A percentile compares a stretch with the other conserved stretches of the same genome.
These are phyloP conservation scores for Dryadomyces quercus-mongolicae DNA, from an alignment of 2,329 filamentous ascomycete genomes.

Conservation along the genomic window DNA sequence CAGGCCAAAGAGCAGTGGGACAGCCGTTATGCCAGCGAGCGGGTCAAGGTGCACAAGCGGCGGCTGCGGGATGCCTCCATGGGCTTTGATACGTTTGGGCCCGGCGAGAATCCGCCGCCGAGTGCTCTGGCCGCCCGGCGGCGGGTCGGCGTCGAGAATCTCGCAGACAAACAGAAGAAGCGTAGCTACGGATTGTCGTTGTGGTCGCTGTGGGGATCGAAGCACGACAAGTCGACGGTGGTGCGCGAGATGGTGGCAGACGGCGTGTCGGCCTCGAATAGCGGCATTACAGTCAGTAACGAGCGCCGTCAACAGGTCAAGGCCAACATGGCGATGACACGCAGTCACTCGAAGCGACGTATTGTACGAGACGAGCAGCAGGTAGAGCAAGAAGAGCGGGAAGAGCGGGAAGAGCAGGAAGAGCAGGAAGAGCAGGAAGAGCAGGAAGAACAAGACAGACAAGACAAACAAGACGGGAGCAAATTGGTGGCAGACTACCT, in stretches of 20 bases:
- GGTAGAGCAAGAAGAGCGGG: neutral
- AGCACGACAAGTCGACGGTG: constrained; percentile 70
- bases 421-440: neutral
- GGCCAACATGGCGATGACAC: constrained; percentile 20
- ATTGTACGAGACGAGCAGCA: constrained; percentile 6
- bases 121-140: constrained; percentile 68
- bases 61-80: constrained; percentile 59
- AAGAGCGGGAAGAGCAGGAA: neutral
- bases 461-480: constrained; percentile 20
- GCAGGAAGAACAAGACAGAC: too few species aligned
- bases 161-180: constrained; percentile 40
- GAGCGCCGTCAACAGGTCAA: constrained; percentile 21
- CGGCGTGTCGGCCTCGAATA: constrained; percentile 15
- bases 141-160: constrained; percentile 30
- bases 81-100: constrained; percentile 58
- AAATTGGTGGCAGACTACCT: constrained; percentile 32
- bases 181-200: constrained; percentile 61
- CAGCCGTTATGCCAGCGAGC: constrained; percentile 54
- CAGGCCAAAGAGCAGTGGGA: constrained; percentile 63
- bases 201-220: constrained; percentile 82
- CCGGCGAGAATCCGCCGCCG: constrained; percentile 68
- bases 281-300: constrained; percentile 26
- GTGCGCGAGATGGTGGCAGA: constrained; percentile 42
- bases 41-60: constrained; percentile 59
- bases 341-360: constrained; percentile 4